Evolutionary conservation across 352 stramenopile species (phyloP).

Genomic region (Globisporangium viniferum): DNA sequence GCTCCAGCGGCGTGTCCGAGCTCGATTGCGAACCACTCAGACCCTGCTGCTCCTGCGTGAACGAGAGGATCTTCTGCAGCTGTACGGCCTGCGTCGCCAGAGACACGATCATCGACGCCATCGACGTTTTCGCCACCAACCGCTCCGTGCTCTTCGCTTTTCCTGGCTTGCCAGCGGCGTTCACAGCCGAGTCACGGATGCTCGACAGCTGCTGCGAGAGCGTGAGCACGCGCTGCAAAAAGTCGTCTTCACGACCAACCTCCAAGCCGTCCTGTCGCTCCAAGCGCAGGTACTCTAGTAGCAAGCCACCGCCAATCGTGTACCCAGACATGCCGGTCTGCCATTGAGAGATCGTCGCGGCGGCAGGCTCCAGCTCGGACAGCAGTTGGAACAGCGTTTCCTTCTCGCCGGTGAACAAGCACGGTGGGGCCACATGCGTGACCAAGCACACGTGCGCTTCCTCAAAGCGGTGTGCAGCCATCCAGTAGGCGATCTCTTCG

Average conservation of each 20-base stretch:
- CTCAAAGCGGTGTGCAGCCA: conserved; percentile 54
- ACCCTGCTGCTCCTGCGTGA: conserved; percentile 41
- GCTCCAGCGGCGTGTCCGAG: conserved; percentile 30
- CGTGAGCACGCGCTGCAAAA: conserved; percentile 54
- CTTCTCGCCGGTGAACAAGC: conserved; percentile 68
- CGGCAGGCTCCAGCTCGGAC: conserved; percentile 51
- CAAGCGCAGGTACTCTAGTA: conserved; percentile 71
- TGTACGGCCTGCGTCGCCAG: conserved; percentile 51
- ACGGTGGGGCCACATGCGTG: conserved; percentile 49
- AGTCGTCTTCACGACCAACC: conserved; percentile 48
- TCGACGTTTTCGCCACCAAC: conserved; percentile 42
- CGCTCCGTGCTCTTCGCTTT: conserved; percentile 22
- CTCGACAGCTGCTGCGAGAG: conserved; percentile 54
- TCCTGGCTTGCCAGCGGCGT: conserved; percentile 16
- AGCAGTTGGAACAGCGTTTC: conserved; percentile 50
- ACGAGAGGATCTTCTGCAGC: conserved; percentile 46
- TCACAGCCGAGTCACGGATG: conserved; percentile 20
- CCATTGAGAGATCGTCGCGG: conserved; percentile 61
- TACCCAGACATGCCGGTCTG: conserved; percentile 43
- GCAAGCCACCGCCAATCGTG: conserved; percentile 50
- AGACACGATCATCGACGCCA: conserved; percentile 63
- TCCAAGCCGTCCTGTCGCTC: conserved; percentile 59
- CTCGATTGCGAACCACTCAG: conserved; percentile 13
- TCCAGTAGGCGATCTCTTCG: conserved; percentile 75
- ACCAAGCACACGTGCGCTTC: conserved; percentile 62